Evolutionary conservation across 345 rosid genomes (phyloP).

Genomic region (Populus ilicifolia): DNA sequence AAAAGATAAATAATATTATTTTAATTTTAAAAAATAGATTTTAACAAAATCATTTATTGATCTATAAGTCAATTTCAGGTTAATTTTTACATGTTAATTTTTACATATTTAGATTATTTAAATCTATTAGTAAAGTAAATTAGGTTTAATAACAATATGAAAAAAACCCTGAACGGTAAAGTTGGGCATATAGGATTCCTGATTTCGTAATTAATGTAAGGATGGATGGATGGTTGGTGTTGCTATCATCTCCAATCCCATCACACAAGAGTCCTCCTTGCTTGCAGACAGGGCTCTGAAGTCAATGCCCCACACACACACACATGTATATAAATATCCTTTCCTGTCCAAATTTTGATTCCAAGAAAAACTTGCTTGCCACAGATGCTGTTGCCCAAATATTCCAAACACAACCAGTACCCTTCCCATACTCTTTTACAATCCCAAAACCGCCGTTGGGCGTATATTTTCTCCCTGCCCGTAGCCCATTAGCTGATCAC

Average conservation of each 20-base stretch:
- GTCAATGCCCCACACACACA: slow-evolving; percentile 26
- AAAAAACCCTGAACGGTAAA: not conserved
- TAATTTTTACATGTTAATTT: too few relatives aligned
- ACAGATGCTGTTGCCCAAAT: slow-evolving; percentile 30
- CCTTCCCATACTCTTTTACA: slow-evolving; percentile 18
- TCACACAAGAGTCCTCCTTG: slow-evolving; percentile 6
- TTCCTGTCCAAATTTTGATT: not conserved
- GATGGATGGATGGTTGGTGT: slow-evolving; percentile 2
- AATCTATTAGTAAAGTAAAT: too few relatives aligned
- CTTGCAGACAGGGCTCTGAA: slow-evolving; percentile 34
- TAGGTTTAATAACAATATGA: too few relatives aligned
- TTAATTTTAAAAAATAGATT: too few relatives aligned
- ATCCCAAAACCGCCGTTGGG: slow-evolving; percentile 28
- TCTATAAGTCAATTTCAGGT: too few relatives aligned
- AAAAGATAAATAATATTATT: too few relatives aligned
- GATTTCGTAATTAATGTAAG: not conserved
- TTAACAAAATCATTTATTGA: too few relatives aligned
- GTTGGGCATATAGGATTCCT: not conserved
- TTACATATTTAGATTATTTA: too few relatives aligned
- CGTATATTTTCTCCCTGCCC: slow-evolving; percentile 12
- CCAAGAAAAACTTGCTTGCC: slow-evolving; percentile 8
- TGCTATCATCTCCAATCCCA: slow-evolving; percentile 30
- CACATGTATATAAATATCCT: not conserved
- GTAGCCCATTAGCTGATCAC: not conserved
- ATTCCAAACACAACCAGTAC: slow-evolving; percentile 37